Conservation (phyloP, 331 rosid species). For the Malus hybrid region DNA sequence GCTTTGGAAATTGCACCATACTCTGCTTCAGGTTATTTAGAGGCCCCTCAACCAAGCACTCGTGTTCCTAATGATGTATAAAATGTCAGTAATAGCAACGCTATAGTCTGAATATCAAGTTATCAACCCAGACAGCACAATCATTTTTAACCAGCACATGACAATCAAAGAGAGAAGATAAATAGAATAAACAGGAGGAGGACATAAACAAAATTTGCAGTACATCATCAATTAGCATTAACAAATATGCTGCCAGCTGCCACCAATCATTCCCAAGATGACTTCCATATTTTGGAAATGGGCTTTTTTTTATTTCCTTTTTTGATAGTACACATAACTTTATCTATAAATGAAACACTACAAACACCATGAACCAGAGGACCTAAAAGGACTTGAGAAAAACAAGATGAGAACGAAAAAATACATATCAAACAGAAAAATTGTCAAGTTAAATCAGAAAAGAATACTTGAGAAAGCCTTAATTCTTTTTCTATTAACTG, state of each 20-base stretch:
- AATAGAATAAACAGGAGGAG: neutral
- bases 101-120: neutral
- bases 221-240: neutral
- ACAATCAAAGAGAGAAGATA: neutral
- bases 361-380: neutral
- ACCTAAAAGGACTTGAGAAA: neutral
- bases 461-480: neutral
- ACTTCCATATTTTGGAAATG: neutral
- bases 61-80: constrained; percentile 59
- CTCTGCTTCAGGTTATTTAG: constrained; percentile 95
- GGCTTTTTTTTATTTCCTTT: no score
- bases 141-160: neutral
- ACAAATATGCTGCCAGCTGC: neutral
- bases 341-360: neutral
- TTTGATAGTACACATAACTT: neutral
- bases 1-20: constrained; percentile 99
- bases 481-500: neutral
- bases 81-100: neutral
- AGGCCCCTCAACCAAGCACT: constrained; percentile 99
- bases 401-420: neutral
- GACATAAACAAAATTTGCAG: neutral
- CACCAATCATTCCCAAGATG: neutral
- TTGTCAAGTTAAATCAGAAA: no score
- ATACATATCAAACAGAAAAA: neutral
- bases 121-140: neutral